These are phyloP conservation scores for Harringtonia lauricola DNA, from an alignment of 2,329 filamentous ascomycete species.

Conservation along the genomic window DNA sequence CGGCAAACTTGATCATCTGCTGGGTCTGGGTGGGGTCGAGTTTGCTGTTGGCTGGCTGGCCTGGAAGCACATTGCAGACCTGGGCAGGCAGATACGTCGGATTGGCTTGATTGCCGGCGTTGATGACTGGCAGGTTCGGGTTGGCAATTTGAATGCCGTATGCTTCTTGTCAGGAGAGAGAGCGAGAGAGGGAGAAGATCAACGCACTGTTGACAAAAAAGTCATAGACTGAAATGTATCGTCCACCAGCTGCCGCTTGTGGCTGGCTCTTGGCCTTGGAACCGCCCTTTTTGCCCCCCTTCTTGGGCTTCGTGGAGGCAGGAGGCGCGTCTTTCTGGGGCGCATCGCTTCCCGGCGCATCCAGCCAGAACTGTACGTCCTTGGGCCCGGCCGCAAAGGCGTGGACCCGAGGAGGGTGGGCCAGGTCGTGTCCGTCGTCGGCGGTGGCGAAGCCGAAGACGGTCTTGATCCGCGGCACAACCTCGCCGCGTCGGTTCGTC, in stretches of 20 bases:
- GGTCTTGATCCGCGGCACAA: slow-evolving; percentile 23
- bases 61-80: slow-evolving; percentile 42
- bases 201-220: slow-evolving; percentile 33
- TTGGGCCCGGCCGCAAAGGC: slow-evolving; percentile 33
- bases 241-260: slow-evolving; percentile 14
- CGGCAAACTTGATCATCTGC: slow-evolving; percentile 51
- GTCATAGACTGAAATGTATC: slow-evolving; percentile 39
- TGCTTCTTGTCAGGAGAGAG: slow-evolving; percentile 12
- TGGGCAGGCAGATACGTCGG: slow-evolving; percentile 49
- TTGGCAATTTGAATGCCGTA: slow-evolving; percentile 24
- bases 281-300: background rate
- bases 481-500: slow-evolving; percentile 20
- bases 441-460: slow-evolving; percentile 23
- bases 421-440: slow-evolving; percentile 20
- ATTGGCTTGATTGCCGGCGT: slow-evolving; percentile 41
- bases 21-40: slow-evolving; percentile 41
- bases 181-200: background rate
- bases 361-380: slow-evolving; percentile 43
- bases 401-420: slow-evolving; percentile 16
- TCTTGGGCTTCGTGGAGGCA: slow-evolving; percentile 4
- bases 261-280: background rate
- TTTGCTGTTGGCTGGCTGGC: slow-evolving; percentile 39
- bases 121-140: slow-evolving; percentile 38
- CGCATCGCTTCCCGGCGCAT: slow-evolving; percentile 13
- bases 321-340: background rate